Percentiles rank a stretch among this genome's conserved stretches.
Conservation (phyloP, 495 filamentous ascomycete species). For the Sabuloglossum arenarium region DNA sequence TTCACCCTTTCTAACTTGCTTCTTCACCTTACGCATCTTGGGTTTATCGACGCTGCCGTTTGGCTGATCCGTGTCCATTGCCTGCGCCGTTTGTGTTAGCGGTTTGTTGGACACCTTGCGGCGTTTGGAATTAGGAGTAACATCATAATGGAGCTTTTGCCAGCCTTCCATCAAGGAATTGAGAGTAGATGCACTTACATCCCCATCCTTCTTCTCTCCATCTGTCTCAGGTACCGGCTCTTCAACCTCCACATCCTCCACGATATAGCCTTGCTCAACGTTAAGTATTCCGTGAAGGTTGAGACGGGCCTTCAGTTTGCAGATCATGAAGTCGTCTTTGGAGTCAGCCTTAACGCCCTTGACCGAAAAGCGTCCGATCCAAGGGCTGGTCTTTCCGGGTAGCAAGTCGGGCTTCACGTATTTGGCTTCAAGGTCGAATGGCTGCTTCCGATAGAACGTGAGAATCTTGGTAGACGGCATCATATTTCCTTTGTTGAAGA, state of each 20-base stretch:
- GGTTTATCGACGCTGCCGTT: constrained; percentile 54
- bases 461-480: constrained; percentile 99
- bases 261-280: constrained; percentile 91
- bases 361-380: constrained; percentile 91
- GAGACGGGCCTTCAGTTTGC: constrained; percentile 95
- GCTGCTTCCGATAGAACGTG: constrained; percentile 96
- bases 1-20: constrained; percentile 96
- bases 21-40: constrained; percentile 97
- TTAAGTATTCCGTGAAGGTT: constrained; percentile 95
- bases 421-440: constrained; percentile 88
- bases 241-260: constrained; percentile 95
- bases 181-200: constrained; percentile 34
- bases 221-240: constrained; percentile 42
- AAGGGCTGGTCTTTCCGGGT: constrained; percentile 82
- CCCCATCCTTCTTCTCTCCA: constrained; percentile 42
- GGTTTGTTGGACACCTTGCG: constrained; percentile 6
- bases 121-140: background rate
- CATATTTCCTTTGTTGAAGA: constrained; percentile 94
- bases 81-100: constrained; percentile 27
- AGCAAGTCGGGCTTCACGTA: constrained; percentile 73
- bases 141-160: background rate
- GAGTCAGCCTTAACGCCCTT: constrained; percentile 71
- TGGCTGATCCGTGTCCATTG: constrained; percentile 68
- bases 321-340: constrained; percentile 94
- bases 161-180: background rate